Base-by-base conservation (phyloP, 1,284 basidiomycete genomes). In the Cutaneotrichosporon sp. region DNA sequence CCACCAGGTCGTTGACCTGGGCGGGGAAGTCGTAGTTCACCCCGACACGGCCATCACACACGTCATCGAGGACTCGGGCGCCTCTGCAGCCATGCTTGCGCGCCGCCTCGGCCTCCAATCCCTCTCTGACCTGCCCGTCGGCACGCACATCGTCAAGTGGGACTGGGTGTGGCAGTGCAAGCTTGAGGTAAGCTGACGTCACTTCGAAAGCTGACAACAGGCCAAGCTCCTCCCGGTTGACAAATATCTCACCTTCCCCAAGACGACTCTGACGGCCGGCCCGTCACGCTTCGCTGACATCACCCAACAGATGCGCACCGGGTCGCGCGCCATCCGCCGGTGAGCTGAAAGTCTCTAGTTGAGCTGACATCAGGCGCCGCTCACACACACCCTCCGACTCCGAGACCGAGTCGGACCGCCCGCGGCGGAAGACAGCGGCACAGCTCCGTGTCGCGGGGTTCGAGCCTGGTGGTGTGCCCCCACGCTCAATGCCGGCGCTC, bases 1-100 rank as follows among this genome's bases (percentile, higher is more conserved):
- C 49, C 16, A 8, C 0, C 57, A 76, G 76, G 74, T 78, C 8
- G 29, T 63, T 1, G 66, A 71, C 24, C 62, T 72, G 2, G 74
- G 72, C 4, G 76, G 74, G 2, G 46, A 66, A 3, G 72, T 73
- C 27, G 66, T 68, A 11, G 50, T 74, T 1, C 66, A 71, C n/a
- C 70, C 74, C 1, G 73, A 78, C 55, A 77, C 72, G 9, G 70
- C 75, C 8, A 69, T 74, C 47, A 77, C 75, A 2, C 75, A 78
- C 42, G 72, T 78, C 25, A 71, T 78, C 24, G 70, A 70, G 43
- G 73, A 78, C 53, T 45, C 60, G 1, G 69, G 69, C 4, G 49
- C 47, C 5, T 69, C 70, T 0, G 55, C 57, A 10, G 45, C 52
- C 1, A 7, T 54, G 13, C 60, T 74, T 9, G 62, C 69, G 6